Evolutionary conservation across 495 filamentous ascomycete genomes (phyloP).

Genomic region (Neurospora tetrasperma): DNA sequence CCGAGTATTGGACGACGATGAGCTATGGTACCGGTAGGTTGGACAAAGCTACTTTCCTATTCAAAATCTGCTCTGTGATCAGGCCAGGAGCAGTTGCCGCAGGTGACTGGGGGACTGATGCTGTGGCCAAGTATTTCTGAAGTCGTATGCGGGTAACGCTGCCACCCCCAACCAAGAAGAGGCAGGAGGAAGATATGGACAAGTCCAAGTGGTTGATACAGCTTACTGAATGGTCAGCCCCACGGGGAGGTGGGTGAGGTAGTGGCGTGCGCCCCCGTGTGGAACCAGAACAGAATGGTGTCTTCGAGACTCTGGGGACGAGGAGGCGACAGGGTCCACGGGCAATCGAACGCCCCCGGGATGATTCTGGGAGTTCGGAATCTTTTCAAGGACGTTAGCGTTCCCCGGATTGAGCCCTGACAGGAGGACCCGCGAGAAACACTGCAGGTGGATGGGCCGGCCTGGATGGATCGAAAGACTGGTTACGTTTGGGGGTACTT

Average conservation of each 20-base stretch:
- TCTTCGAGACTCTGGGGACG: neutral
- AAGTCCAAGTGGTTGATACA: slow-evolving; percentile 1
- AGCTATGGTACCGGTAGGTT: neutral
- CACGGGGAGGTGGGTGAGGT: slow-evolving; percentile 3
- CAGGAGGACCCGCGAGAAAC: neutral
- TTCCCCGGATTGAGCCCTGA: neutral
- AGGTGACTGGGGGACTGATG: neutral
- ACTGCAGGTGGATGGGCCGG: neutral
- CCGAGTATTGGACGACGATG: slow-evolving; percentile 1
- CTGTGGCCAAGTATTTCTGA: neutral
- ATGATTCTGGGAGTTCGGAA: neutral
- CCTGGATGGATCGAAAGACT: neutral
- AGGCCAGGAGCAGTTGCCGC: neutral
- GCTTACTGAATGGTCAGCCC: slow-evolving; percentile 1
- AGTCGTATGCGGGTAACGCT: slow-evolving; percentile 3
- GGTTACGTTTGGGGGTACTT: neutral
- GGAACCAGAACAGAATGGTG: slow-evolving; percentile 5
- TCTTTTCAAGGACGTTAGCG: neutral
- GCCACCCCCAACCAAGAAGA: neutral
- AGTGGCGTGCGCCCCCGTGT: neutral
- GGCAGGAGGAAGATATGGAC: neutral
- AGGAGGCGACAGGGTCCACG: slow-evolving; percentile 13
- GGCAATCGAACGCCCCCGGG: neutral
- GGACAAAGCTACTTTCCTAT: neutral
- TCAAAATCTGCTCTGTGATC: neutral